Base-by-base conservation (phyloP, 257 asterid genomes). In the Nicotiana paniculata region DNA sequence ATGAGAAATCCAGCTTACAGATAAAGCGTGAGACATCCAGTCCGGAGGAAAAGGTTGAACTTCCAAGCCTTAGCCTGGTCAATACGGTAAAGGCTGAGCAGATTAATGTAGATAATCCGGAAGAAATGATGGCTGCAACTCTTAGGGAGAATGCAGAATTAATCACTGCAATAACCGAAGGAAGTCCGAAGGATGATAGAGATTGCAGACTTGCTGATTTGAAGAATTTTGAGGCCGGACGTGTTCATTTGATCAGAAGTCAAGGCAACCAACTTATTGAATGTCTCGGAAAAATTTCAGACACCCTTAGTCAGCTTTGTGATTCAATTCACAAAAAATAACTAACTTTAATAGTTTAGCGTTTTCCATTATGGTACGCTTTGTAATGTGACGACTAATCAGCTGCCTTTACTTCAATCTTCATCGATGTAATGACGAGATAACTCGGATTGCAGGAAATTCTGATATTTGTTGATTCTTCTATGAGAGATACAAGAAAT, bases 201-300 rank as follows among this genome's bases (percentile, higher is more conserved):
- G 93, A 90, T 82, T 88, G 65, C 89, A 88, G 74, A 59, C 67
- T 88, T 76, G 86, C 84, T 3, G 92, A 89, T 83, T 70, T 85
- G 86, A 90, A 82, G 86, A 88, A 88, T 43, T 61, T 78, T 1
- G 97, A 90, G 82, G 90, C 89, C 51, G 81, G 83, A 21, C 86
- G 88, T 77, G 85, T 80, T 51, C 95, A 91, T 82, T 68, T 85
- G 4, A 83, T 87, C 16, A 88, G 97, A 85, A 86, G 83, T 26
- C 92, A 91, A 84, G 98, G 95, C 32, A 93, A 90, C 84, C 83
- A 89, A 84, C 91, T 94, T 80, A 92, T 94, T 5, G 90, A 90
- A 57, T 87, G 88, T 86, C 92, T 94, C 32, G 92, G 91, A 15
- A 85, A 82, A 57, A 88, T 94, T 51, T 87, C 91, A 9, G 80